These are phyloP conservation scores for Gentiana straminea DNA, from an alignment of 257 asterid genomes.

Conservation along the genomic window DNA sequence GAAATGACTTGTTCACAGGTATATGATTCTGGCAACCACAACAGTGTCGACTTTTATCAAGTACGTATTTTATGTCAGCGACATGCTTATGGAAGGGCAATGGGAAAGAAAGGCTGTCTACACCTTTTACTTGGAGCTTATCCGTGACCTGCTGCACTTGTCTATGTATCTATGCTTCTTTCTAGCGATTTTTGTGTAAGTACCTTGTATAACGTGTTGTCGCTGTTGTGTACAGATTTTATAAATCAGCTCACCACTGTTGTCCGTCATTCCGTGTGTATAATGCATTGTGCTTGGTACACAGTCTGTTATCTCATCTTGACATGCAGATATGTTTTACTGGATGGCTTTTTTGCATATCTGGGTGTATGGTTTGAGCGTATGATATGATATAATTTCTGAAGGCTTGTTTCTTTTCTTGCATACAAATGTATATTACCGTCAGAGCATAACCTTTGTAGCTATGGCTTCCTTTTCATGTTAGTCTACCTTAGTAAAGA, in stretches of 20 bases:
- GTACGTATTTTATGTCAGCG: constrained; percentile 68
- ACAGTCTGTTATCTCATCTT: neutral
- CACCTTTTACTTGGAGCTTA: constrained; percentile 89
- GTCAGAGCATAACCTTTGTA: no score
- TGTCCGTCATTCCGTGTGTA: no score
- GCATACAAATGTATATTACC: no score
- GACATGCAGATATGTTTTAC: neutral
- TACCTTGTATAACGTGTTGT: constrained; percentile 1
- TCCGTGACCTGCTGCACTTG: constrained; percentile 83
- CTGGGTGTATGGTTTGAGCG: no score
- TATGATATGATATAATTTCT: no score
- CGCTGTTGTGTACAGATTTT: neutral
- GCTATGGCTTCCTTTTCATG: no score
- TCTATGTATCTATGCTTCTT: constrained; percentile 96
- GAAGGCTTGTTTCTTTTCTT: no score
- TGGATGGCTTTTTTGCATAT: no score
- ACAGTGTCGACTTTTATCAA: constrained; percentile 77
- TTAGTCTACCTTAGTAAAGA: no score
- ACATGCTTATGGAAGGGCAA: constrained; percentile 98
- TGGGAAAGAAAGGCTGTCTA: constrained; percentile 97
- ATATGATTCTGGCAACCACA: constrained; percentile 87
- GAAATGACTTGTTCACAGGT: constrained; percentile 33
- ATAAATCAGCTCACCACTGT: no score
- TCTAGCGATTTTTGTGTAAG: constrained; percentile 92
- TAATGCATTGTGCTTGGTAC: neutral